Evolutionary conservation across 345 rosid genomes (phyloP), one percentile per base, ranked within the genome.

Genomic region (Hibiscus mutabilis): DNA sequence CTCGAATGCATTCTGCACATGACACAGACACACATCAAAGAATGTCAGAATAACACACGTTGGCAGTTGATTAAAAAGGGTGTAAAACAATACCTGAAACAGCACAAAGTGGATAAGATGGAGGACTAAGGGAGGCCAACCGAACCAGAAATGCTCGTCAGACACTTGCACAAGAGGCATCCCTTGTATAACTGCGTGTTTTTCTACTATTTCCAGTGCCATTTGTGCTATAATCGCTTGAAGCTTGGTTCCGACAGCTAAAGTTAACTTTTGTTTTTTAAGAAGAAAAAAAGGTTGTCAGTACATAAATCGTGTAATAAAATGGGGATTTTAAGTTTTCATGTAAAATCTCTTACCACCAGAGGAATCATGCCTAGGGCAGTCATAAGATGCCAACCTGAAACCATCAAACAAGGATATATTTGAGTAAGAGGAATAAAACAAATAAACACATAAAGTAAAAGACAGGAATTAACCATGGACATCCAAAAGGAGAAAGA

Each of bases 151-250:
- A 76, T 90, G 55, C 6, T n/a, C 72, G 76, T 95, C 94, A 42
- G 97, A 85, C 64, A 92, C 98, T 80, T 86, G 81, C 25, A 92
- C 99, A 27, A 95, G 91, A 60, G 98, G 99, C 86, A 95, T 89
- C 78, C 98, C 99, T 85, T 95, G 99, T 31, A 95, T 85, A 35
- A 92, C 92, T 0, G 93, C 91, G 27, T 95, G 94, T 77, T 89
- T 92, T 75, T 95, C 92, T 35, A 82, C 84, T 77, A 95, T 95
- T 80, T 95, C 99, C 31, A 95, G 25, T 5, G 99, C 98, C 99
- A 95, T 92, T 69, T 78, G 75, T 60, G 96, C 75, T 80, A 92
- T 89, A 57, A 92, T 88, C 14, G 89, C 88, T 69, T 92, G 99
- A 76, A 92, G 96, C 79, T 95, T 95, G 63, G 98, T 85, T 80